Base-by-base conservation (phyloP, 495 filamentous ascomycete species). In the Penicillium dipodomyicola region DNA sequence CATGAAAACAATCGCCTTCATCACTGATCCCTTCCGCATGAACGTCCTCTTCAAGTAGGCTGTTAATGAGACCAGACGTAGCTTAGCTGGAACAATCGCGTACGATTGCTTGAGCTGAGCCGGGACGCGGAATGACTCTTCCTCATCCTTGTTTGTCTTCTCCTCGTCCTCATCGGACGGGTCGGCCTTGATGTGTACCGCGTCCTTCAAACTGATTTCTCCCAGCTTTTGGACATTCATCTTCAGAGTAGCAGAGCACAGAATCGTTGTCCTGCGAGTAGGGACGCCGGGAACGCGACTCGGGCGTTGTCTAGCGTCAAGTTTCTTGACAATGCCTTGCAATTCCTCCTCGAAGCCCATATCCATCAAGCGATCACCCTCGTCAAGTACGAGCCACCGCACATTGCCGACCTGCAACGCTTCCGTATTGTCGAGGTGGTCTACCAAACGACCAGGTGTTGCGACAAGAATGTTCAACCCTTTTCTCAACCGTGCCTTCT, bases 231-330 rank as follows among this genome's bases (percentile, higher is more conserved):
- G 91, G 1, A 96, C 94, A 61, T 89, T 91, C 84, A 94, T 90
- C 75, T 96, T 96, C 85, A 98, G 87, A 1, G 94, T 98, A 10
- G 94, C 94, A 7, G 92, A 97, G 68, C 94, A 97, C 8, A 98
- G 78, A n/a, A 96, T 81, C 0, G 92, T 97, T 0, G 89, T 89
- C 56, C 94, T 78, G 57, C 86, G 82, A 25, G 80, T 77, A 0
- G 95, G 95, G 6, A 98, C 75, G 6, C 76, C 84, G 50, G 65
- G 76, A 61, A 72, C 81, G 46, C 70, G 70, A 59, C 75, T 74
- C 2, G 71, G 67, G 30, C 72, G 67, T 65, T 77, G 68, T 60
- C 75, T 65, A 4, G 73, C 73, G 56, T 82, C 73, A 17, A 96
- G 85, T 65, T 90, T 91, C 58, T 83, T 74, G 6, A 97, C 82